A percentile compares a stretch with the other conserved stretches of the same genome.
phyloP scores from a whole-genome alignment of 2,329 filamentous ascomycete genomes.

The Fusarium pseudonygamai region DNA sequence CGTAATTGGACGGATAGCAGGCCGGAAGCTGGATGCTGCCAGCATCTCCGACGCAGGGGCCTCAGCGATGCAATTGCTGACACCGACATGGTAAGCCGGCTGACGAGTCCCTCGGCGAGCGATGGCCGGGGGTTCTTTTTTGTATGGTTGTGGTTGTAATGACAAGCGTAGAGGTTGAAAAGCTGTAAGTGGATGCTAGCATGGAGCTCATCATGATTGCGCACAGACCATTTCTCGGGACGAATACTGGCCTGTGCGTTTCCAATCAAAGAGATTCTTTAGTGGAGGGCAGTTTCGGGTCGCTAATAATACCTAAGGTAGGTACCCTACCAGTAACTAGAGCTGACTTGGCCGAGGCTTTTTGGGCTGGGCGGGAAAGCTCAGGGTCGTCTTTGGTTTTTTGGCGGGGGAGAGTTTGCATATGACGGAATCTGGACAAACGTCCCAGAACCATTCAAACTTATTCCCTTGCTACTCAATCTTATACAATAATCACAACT shows the following conservation, averaged over 20 bases:
- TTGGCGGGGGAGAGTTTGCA: conserved; percentile 22
- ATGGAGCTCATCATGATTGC: conserved; percentile 20
- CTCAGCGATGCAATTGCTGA: conserved; percentile 48
- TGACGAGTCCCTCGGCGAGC: conserved; percentile 6
- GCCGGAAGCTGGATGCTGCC: conserved; percentile 43
- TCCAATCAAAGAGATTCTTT: conserved; percentile 17
- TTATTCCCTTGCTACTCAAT: not conserved
- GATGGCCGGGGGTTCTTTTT: not conserved
- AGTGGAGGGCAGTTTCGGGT: conserved; percentile 5
- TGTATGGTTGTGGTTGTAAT: not conserved
- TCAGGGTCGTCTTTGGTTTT: conserved; percentile 19
- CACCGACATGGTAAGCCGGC: conserved; percentile 45
- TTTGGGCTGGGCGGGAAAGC: not conserved
- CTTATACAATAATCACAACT: not conserved
- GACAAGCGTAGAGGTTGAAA: conserved; percentile 20
- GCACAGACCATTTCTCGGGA: conserved; percentile 34
- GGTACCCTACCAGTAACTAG: not conserved
- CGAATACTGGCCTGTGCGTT: conserved; percentile 35
- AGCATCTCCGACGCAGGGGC: conserved; percentile 45
- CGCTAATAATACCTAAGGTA: not conserved
- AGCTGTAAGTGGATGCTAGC: conserved; percentile 18
- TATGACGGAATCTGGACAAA: conserved; percentile 37
- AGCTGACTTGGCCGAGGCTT: conserved; percentile 23
- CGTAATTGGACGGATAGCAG: conserved; percentile 48
- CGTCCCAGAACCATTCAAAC: not conserved